Conservation (phyloP, 768 basidiomycete species). For the Collybiopsis confluens region DNA sequence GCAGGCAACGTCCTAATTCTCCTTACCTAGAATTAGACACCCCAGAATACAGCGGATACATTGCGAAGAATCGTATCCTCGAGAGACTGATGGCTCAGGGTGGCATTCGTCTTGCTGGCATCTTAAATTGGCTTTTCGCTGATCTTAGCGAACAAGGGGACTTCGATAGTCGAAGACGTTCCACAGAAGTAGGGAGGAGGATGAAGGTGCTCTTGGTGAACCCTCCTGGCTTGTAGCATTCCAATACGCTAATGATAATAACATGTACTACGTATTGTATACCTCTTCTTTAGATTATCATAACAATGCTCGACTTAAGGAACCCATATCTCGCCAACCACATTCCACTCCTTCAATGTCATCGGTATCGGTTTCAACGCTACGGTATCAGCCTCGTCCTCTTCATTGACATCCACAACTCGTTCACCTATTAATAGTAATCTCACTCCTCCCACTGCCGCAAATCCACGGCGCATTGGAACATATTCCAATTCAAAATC, state of each 20-base stretch:
- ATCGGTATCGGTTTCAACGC: slow-evolving; percentile 25
- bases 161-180: neutral
- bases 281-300: too few relatives aligned
- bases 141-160: slow-evolving; percentile 17
- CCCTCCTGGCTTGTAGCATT: neutral
- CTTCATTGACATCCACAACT: slow-evolving; percentile 29
- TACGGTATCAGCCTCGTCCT: slow-evolving; percentile 10
- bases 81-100: slow-evolving; percentile 82
- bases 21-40: slow-evolving; percentile 73
- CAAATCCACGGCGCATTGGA: slow-evolving; percentile 55
- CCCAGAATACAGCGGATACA: slow-evolving; percentile 67
- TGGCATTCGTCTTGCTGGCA: slow-evolving; percentile 78
- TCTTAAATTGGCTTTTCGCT: slow-evolving; percentile 73
- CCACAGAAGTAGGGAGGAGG: neutral
- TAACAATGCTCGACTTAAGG: slow-evolving; percentile 9
- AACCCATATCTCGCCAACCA: slow-evolving; percentile 72
- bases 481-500: slow-evolving; percentile 65
- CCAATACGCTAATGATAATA: neutral
- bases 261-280: neutral
- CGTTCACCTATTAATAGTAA: slow-evolving; percentile 60
- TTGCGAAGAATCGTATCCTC: slow-evolving; percentile 64
- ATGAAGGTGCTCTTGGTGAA: neutral
- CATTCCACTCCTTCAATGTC: slow-evolving; percentile 66
- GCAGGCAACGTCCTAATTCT: slow-evolving; percentile 3
- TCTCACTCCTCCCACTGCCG: slow-evolving; percentile 65